Conservation (phyloP, 2,329 filamentous ascomycete species). For the Aphanoascus verrucosus region DNA sequence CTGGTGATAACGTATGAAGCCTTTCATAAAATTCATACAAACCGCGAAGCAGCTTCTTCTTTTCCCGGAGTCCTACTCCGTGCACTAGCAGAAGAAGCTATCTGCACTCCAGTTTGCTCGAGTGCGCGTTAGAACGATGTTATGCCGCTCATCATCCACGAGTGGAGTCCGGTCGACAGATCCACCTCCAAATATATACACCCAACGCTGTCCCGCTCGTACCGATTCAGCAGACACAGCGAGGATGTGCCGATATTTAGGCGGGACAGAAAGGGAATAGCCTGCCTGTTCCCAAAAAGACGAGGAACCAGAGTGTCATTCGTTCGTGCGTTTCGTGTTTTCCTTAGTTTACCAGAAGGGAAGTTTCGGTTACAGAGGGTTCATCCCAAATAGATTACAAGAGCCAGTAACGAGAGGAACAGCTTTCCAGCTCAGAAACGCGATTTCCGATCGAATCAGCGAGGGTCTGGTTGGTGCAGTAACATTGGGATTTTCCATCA, state of each 20-base stretch:
- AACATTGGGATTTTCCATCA: background rate
- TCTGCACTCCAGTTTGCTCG: background rate
- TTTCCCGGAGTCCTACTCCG: too few species aligned
- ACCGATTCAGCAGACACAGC: background rate
- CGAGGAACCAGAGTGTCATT: background rate
- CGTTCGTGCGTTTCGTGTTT: background rate
- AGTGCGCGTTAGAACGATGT: background rate
- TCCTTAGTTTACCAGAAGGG: too few species aligned
- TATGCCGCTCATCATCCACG: background rate
- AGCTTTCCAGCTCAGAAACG: too few species aligned
- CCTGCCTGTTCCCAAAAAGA: background rate
- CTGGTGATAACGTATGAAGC: too few species aligned
- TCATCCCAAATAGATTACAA: too few species aligned
- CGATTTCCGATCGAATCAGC: too few species aligned
- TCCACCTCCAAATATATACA: conserved; percentile 2
- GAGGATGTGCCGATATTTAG: background rate
- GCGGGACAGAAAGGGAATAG: background rate
- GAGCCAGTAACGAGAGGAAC: too few species aligned
- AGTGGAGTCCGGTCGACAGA: background rate
- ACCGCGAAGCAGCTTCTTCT: too few species aligned
- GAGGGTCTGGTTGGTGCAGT: background rate
- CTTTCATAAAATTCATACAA: too few species aligned
- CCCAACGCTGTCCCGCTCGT: background rate
- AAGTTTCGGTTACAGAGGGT: too few species aligned
- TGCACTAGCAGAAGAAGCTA: background rate